A percentile compares a stretch with the other conserved stretches of the same genome.
Evolutionary conservation across 441 rosid species (phyloP).

Genomic region (Syzygium malaccense): DNA sequence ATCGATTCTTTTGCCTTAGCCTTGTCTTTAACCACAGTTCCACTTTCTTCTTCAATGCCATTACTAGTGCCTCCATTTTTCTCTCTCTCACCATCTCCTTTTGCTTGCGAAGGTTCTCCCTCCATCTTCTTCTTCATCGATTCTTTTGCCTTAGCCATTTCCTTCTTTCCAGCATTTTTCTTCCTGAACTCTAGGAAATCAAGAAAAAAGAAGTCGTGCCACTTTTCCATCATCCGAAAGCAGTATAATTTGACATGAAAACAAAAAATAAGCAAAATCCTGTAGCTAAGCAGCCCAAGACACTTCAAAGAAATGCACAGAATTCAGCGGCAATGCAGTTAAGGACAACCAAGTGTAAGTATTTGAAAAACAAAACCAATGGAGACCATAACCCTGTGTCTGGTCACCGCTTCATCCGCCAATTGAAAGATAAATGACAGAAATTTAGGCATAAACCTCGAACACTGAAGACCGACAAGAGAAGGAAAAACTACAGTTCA

Average conservation of each 20-base stretch:
- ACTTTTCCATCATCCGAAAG: not conserved
- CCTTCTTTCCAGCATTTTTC: conserved; percentile 55
- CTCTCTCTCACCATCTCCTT: not conserved
- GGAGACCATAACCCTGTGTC: not conserved
- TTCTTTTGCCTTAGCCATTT: conserved; percentile 37
- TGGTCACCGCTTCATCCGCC: not conserved
- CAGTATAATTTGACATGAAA: not conserved
- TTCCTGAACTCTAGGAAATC: conserved; percentile 40
- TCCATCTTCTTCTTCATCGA: conserved; percentile 37
- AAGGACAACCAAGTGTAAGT: not conserved
- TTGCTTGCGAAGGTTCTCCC: conserved; percentile 21
- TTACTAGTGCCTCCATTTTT: not conserved
- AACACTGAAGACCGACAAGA: not conserved
- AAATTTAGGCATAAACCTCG: not conserved
- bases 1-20: not conserved
- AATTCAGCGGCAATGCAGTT: not conserved
- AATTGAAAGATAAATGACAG: not conserved
- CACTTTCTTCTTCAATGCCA: conserved; percentile 15
- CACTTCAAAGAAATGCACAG: not conserved
- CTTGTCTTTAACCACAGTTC: not conserved
- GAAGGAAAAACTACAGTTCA: not conserved
- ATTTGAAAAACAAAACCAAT: not conserved
- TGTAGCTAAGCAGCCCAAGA: not conserved
- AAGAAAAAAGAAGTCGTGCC: not conserved
- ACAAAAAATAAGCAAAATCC: not conserved